A percentile compares a stretch with the other conserved stretches of the same genome.
Evolutionary conservation across 2,329 filamentous ascomycete genomes (phyloP).

Genomic region (Colletotrichum chrysophilum): DNA sequence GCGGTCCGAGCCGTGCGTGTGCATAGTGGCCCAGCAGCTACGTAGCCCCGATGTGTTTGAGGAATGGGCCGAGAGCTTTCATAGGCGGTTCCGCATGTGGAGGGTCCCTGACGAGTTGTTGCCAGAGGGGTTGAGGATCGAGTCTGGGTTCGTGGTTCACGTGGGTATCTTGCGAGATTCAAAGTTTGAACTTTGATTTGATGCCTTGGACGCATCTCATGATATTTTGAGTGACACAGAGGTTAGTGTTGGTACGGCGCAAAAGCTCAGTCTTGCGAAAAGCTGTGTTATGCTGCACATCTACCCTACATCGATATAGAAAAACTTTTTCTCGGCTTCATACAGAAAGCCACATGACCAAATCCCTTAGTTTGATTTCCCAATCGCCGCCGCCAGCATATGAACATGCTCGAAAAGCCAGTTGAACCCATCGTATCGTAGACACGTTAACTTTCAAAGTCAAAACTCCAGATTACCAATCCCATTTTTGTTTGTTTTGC

Average conservation of each 20-base stretch:
- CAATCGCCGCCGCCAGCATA: background rate
- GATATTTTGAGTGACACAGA: background rate
- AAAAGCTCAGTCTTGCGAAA: background rate
- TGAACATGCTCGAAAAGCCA: background rate
- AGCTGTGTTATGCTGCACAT: background rate
- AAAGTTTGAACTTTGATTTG: background rate
- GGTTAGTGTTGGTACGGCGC: background rate
- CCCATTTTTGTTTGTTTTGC: background rate
- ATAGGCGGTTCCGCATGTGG: constrained; percentile 74
- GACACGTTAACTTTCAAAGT: constrained; percentile 11
- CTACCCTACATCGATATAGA: background rate
- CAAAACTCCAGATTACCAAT: constrained; percentile 16
- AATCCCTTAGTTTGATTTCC: background rate
- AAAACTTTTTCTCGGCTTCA: background rate
- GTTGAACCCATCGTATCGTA: constrained; percentile 12
- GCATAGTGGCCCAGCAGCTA: constrained; percentile 87
- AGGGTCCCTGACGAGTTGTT: constrained; percentile 71
- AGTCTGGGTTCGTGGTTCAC: constrained; percentile 83
- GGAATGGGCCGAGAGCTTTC: constrained; percentile 75
- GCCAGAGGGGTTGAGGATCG: constrained; percentile 61
- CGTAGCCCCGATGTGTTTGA: constrained; percentile 86
- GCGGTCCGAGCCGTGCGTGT: constrained; percentile 62
- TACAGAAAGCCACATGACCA: background rate
- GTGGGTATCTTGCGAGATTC: constrained; percentile 65
- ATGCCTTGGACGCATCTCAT: background rate